Conservation (phyloP, 2,329 filamentous ascomycete genomes). For the Penicillium occitanis region DNA sequence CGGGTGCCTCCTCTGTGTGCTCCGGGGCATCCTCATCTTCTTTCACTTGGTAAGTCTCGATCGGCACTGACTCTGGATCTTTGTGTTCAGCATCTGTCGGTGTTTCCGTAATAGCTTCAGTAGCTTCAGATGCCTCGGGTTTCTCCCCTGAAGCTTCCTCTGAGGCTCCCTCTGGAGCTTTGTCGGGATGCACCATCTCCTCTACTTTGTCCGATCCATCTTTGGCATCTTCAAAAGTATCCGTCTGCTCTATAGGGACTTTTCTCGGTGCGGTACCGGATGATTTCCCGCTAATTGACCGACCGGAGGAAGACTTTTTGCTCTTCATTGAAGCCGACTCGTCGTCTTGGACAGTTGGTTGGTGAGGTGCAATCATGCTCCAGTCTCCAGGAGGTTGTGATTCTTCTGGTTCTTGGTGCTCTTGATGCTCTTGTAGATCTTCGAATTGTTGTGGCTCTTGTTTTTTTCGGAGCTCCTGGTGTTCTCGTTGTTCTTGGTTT, state of each 20-base stretch:
- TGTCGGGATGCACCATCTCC: not conserved
- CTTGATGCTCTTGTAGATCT: not conserved
- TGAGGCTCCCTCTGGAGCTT: not conserved
- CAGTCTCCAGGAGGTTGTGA: constrained; percentile 7
- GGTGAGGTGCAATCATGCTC: constrained; percentile 16
- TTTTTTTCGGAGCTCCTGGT: not conserved
- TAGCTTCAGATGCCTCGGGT: not conserved
- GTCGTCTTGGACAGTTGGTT: constrained; percentile 17
- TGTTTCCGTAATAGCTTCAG: not conserved
- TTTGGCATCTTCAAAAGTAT: not conserved
- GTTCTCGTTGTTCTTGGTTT: not conserved
- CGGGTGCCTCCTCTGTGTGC: not conserved
- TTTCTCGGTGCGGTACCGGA: not conserved
- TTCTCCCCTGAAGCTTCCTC: not conserved
- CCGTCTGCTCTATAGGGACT: not conserved
- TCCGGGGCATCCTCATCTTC: not conserved
- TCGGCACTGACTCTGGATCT: not conserved
- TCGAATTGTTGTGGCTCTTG: not conserved
- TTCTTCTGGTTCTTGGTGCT: not conserved
- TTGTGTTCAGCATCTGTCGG: constrained; percentile 12
- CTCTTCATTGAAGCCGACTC: constrained; percentile 7
- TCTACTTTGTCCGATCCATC: not conserved
- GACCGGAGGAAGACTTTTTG: not conserved
- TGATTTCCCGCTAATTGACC: constrained; percentile 4
- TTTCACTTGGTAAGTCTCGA: not conserved